These are phyloP conservation scores for Xenoacremonium recifei DNA, from an alignment of 2,329 filamentous ascomycete species.

Conservation along the genomic window DNA sequence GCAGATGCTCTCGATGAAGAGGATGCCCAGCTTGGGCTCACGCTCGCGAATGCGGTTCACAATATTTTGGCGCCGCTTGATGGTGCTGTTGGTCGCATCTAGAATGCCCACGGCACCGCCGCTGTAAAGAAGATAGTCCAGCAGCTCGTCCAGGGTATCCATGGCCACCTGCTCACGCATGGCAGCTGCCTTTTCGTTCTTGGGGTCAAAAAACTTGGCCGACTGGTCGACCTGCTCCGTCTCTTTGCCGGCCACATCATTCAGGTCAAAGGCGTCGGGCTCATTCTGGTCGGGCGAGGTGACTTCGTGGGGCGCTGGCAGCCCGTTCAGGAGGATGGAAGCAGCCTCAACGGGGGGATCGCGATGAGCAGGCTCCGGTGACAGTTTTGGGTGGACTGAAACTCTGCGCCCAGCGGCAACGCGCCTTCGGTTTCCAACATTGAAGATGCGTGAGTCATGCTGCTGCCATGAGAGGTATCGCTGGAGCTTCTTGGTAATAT, in stretches of 20 bases:
- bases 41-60: conserved; percentile 79
- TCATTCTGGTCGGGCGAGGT: conserved; percentile 32
- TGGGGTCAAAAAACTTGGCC: conserved; percentile 89
- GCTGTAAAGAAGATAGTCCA: conserved; percentile 81
- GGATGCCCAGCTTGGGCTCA: conserved; percentile 83
- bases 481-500: conserved; percentile 97
- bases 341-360: conserved; percentile 53
- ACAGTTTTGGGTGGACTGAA: conserved; percentile 31
- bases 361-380: conserved; percentile 34
- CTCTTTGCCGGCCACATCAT: conserved; percentile 20
- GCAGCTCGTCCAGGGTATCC: conserved; percentile 85
- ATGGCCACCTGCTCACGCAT: conserved; percentile 90
- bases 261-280: conserved; percentile 37
- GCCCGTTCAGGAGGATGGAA: conserved; percentile 57
- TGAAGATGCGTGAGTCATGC: conserved; percentile 94
- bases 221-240: conserved; percentile 73
- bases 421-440: conserved; percentile 88
- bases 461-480: conserved; percentile 97
- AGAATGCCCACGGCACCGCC: conserved; percentile 92
- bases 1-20: conserved; percentile 95
- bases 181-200: conserved; percentile 77
- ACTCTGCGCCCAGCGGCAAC: conserved; percentile 64
- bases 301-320: conserved; percentile 32
- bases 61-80: conserved; percentile 78
- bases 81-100: conserved; percentile 95